Base-by-base conservation (phyloP, 163 green algal species). In the Volvox carteri region DNA sequence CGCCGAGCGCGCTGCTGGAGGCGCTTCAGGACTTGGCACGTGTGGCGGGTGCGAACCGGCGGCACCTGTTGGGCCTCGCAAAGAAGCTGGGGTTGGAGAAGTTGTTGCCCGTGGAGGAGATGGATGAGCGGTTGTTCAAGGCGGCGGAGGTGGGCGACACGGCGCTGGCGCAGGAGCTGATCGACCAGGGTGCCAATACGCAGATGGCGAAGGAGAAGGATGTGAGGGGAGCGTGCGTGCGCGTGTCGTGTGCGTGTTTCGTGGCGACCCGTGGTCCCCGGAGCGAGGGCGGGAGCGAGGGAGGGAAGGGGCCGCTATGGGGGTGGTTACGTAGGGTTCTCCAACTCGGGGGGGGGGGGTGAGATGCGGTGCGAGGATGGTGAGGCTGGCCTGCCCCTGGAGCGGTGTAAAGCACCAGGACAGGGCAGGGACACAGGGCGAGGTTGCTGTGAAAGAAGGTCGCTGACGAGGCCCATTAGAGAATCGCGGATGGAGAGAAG, bases 1-100 rank as follows among this genome's bases (percentile, higher is more conserved):
- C 16, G 12, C 52, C 44, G n/a, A 44, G 39, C 6, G 78, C 30
- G 19, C 78, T 85, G 35, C 28, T 75, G 39, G 56, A 75, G 56
- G 78, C 78, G 39, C 56, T 85, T 58, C 54, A 75, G 78, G 56
- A 75, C 37, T 58, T 85, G 78, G 78, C 56, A 3, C 11, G 30
- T 9, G 78, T 74, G 39, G 78, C 78, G 23, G 78, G 78, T 1
- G 78, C 52, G 28, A 23, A 60, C 33, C 77, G 77, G 52, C 33
- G 35, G 3, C 50, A 73, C 18, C 33, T 85, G 77, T 7, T 85
- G 77, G 52, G 52, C 52, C 54, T 73, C 4, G 77, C 52, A 0
- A 42, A 35, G 35, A 48, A 35, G 77, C 77, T 85, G 35, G 35
- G 35, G 25, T 5, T 85, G 33, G 35, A 44, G 7, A 73, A 72